These are phyloP conservation scores for Talaromyces atroroseus DNA, from an alignment of 2,329 filamentous ascomycete genomes.

Conservation along the genomic window DNA sequence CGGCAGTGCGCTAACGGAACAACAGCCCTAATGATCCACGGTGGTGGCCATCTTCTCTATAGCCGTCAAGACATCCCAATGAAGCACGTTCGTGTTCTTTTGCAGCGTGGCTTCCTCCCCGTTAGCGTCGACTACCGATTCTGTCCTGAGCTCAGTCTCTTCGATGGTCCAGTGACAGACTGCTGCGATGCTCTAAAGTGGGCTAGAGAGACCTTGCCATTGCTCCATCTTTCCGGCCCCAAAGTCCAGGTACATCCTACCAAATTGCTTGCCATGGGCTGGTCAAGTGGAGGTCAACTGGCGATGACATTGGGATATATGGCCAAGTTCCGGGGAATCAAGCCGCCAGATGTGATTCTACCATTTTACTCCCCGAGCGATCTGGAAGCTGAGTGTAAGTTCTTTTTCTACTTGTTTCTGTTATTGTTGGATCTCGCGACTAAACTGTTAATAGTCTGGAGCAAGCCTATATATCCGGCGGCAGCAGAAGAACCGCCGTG, in stretches of 20 bases:
- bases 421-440: no score
- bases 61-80: constrained; percentile 2
- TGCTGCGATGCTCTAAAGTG: not conserved
- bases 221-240: not conserved
- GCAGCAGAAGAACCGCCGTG: not conserved
- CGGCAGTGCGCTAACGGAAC: no score
- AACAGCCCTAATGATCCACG: constrained; percentile 4
- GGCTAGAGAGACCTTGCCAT: not conserved
- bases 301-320: not conserved
- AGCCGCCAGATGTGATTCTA: not conserved
- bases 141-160: constrained; percentile 1
- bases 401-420: not conserved
- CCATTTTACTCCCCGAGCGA: not conserved
- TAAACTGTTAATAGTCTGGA: not conserved
- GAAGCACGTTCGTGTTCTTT: not conserved
- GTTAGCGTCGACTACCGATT: constrained; percentile 6
- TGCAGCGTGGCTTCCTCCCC: not conserved
- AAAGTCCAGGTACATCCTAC: not conserved
- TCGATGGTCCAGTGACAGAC: not conserved
- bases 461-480: not conserved
- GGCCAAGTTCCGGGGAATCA: not conserved
- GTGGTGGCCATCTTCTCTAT: constrained; percentile 1
- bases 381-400: not conserved
- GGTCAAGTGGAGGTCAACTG: not conserved
- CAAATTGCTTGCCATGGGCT: not conserved